These are phyloP conservation scores for Linnemannia schmuckeri DNA, from an alignment of 192 early-diverging fungal genomes.

Conservation along the genomic window DNA sequence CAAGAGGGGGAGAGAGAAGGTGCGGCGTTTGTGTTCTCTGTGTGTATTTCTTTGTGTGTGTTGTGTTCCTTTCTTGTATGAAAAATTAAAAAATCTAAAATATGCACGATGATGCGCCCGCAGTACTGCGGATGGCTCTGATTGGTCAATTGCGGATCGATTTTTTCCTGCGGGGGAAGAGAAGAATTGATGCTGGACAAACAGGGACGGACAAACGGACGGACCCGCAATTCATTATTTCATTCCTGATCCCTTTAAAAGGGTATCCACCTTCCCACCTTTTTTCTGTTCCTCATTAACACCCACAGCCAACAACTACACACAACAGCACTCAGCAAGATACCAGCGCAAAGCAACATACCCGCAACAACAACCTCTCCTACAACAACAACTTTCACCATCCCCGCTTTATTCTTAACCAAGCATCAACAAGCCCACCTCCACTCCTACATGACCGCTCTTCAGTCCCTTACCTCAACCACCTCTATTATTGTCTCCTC, in stretches of 20 bases:
- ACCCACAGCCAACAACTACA: neutral
- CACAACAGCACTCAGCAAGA: neutral
- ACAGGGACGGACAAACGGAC: neutral
- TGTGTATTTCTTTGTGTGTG: neutral
- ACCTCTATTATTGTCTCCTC: neutral
- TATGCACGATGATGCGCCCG: conserved; percentile 5
- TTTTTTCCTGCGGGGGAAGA: neutral
- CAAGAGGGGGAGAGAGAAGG: neutral
- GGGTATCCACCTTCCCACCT: neutral
- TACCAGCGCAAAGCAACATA: conserved; percentile 1
- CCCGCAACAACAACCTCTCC: neutral
- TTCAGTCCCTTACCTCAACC: conserved; percentile 2
- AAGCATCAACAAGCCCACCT: conserved; percentile 34
- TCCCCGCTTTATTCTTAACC: conserved; percentile 8
- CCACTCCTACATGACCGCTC: conserved; percentile 31
- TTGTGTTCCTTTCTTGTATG: neutral
- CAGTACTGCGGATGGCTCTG: neutral
- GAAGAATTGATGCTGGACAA: no score
- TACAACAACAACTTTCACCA: conserved; percentile 21
- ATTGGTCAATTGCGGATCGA: neutral
- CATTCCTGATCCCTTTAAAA: neutral
- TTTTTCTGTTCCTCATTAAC: neutral
- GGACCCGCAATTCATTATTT: neutral
- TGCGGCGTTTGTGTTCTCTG: neutral
- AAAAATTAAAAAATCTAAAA: neutral